phyloP scores from a whole-genome alignment of 257 asterid genomes.

The Thymus mandschuricus region DNA sequence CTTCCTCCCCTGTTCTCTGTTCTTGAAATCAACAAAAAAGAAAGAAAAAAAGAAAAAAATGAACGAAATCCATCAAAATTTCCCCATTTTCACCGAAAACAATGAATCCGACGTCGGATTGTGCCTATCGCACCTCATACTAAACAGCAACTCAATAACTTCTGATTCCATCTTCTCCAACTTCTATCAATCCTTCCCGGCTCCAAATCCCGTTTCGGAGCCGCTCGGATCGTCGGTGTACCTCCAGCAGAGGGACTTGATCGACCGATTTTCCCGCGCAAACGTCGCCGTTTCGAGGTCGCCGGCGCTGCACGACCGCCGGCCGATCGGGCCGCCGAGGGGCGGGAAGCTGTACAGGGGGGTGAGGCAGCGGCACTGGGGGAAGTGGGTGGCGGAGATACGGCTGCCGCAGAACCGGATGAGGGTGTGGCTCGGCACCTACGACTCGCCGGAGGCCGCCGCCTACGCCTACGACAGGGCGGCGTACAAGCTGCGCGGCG shows the following conservation, averaged over 20 bases:
- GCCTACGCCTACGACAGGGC: conserved; percentile 71
- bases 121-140: conserved; percentile 56
- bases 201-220: conserved; percentile 35
- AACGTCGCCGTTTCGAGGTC: conserved; percentile 7
- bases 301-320: not conserved
- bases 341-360: conserved; percentile 58
- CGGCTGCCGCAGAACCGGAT: conserved; percentile 50
- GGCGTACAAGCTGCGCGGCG: conserved; percentile 56
- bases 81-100: conserved; percentile 27
- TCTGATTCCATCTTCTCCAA: conserved; percentile 65
- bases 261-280: conserved; percentile 41
- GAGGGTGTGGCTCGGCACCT: conserved; percentile 69
- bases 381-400: conserved; percentile 59
- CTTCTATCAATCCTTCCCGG: conserved; percentile 30
- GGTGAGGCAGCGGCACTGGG: conserved; percentile 64
- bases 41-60: conserved; percentile 35
- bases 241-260: conserved; percentile 57
- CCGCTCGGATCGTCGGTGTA: conserved; percentile 70
- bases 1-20: conserved; percentile 25
- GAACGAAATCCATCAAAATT: conserved; percentile 36
- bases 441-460: conserved; percentile 74
- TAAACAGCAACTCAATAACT: conserved; percentile 55
- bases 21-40: not conserved
- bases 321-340: conserved; percentile 29
- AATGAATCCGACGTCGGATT: conserved; percentile 41